Conservation (phyloP, 176 grass and related monocot genomes). For the Cenchrus americanus region DNA sequence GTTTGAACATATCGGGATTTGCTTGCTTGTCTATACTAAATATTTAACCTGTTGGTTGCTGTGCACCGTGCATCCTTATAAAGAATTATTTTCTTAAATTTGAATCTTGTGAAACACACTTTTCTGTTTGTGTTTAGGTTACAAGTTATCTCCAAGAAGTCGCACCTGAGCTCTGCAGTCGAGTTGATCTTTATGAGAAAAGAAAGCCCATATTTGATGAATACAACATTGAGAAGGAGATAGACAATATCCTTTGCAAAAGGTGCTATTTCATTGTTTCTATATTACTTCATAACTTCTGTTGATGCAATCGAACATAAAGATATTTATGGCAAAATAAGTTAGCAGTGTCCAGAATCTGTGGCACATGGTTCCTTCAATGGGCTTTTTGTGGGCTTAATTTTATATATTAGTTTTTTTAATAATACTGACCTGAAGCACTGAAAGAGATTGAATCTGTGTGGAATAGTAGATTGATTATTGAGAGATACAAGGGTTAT, state of each 20-base stretch:
- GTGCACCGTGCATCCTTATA: slow-evolving; percentile 8
- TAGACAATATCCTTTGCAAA: slow-evolving; percentile 91
- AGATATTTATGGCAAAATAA: background rate
- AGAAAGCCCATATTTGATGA: slow-evolving; percentile 90
- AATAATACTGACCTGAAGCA: background rate
- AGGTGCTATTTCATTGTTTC: slow-evolving; percentile 52
- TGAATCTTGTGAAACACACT: slow-evolving; percentile 1
- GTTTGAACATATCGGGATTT: background rate
- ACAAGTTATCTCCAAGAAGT: slow-evolving; percentile 88
- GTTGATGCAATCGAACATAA: background rate
- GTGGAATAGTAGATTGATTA: no score
- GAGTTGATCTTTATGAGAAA: slow-evolving; percentile 85
- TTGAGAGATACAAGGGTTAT: no score
- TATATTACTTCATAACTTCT: slow-evolving; percentile 16
- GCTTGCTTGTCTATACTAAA: background rate
- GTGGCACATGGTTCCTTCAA: background rate
- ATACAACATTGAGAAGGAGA: slow-evolving; percentile 94
- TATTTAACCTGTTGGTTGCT: slow-evolving; percentile 24
- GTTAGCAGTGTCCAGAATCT: background rate
- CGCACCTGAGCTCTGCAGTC: slow-evolving; percentile 84
- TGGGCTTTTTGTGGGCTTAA: background rate
- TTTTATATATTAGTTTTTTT: background rate
- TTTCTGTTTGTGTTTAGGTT: slow-evolving; percentile 59
- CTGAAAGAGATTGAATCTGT: no score
- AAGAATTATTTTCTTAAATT: slow-evolving; percentile 17